Base-by-base conservation (phyloP, 768 basidiomycete species). In the Termitomyces sp. region DNA sequence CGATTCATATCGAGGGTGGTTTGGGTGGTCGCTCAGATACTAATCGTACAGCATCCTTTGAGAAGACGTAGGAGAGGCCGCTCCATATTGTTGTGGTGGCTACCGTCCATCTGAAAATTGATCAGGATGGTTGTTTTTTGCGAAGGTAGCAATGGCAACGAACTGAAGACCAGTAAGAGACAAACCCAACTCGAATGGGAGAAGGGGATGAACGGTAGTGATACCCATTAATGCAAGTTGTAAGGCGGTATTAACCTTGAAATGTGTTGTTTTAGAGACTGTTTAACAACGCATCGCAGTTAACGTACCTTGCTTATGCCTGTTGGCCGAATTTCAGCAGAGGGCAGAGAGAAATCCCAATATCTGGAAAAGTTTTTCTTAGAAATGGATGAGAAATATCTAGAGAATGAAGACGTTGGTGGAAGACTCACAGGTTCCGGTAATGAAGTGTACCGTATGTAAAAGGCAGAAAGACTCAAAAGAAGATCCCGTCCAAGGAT, bases 311-410 rank as follows among this genome's bases (percentile, higher is more conserved):
- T 98, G 80, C 94, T 96, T 55, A 99, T 95, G n/a, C 74, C 75
- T 11, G 97, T 98, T 0, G 96, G 96, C 36, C 85, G 85, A 12
- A 98, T 94, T 74, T 97, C 96, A 1, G 94, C 96, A 1, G 95
- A 96, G 1, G 97, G 94, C 55, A 97, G 86, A 10, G 92, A 91
- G 64, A 97, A 93, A 71, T 98, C 92, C 92, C 96, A 99, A 74
- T 98, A 99, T 38, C 97, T 86, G 31, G 77, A 72, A 70, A 94
- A 89, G 0, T 95, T 97, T 93, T 93, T 92, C 91, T 96, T 72
- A 20, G n/a, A 5, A 25, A 34, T 11, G 49, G 51, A 40, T 34
- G 14, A 45, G 29, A 47, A 31, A 25, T 9, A 51, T 20, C 50
- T 58, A 63, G 40, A 37, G 47, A 48, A 17, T 59, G 11, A 14